A percentile compares a stretch with the other conserved stretches of the same genome.
Conservation (phyloP, 371 early-diverging fungal genomes). For the Coemansia sp. region DNA sequence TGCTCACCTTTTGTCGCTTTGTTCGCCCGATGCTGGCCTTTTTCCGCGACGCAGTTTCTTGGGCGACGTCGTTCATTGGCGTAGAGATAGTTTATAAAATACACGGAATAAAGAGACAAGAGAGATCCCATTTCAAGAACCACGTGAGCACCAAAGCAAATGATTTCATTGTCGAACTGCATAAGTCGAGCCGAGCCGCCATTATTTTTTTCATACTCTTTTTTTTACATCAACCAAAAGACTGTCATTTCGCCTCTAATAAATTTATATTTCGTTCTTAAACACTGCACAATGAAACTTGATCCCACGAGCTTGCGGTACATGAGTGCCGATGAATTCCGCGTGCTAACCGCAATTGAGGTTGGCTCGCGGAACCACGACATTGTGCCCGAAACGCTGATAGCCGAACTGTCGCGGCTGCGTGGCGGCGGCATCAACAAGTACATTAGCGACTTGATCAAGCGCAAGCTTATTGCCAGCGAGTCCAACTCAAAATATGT, state of each 20-base stretch:
- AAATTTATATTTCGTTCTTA: background rate
- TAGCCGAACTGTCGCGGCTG: conserved; percentile 85
- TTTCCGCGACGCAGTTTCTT: conserved; percentile 3
- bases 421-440: conserved; percentile 84
- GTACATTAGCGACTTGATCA: conserved; percentile 79
- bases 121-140: background rate
- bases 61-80: conserved; percentile 1
- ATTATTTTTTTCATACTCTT: background rate
- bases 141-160: no score
- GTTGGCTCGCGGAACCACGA: conserved; percentile 98
- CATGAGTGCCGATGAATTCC: conserved; percentile 88
- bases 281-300: conserved; percentile 73
- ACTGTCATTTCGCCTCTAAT: background rate
- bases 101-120: background rate
- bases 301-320: conserved; percentile 92
- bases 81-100: background rate
- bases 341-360: conserved; percentile 94
- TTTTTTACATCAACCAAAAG: conserved; percentile 1
- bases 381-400: conserved; percentile 87
- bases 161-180: no score
- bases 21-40: conserved; percentile 24
- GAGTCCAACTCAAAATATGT: conserved; percentile 89
- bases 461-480: conserved; percentile 82
- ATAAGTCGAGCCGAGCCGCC: background rate
- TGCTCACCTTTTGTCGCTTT: conserved; percentile 45